Evolutionary conservation across 1,139 yeast genomes (phyloP).

Genomic region (Martiniozyma asiatica): DNA sequence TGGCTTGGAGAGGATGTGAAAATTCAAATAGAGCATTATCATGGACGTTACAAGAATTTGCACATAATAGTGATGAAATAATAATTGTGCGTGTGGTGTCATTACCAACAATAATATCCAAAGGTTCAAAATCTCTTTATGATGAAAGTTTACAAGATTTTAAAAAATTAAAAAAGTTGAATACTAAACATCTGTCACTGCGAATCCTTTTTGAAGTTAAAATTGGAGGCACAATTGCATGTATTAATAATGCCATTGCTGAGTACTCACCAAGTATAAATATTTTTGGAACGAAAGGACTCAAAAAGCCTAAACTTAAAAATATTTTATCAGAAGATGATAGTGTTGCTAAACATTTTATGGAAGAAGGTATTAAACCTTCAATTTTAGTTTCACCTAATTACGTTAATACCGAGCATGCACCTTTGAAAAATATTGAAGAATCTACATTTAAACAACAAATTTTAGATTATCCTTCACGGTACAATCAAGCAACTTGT

Average conservation of each 20-base stretch:
- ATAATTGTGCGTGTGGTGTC: slow-evolving; percentile 51
- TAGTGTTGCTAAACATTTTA: slow-evolving; percentile 47
- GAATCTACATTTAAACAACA: slow-evolving; percentile 4
- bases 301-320: slow-evolving; percentile 31
- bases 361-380: slow-evolving; percentile 58
- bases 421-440: background rate
- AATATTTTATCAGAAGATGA: slow-evolving; percentile 30
- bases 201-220: slow-evolving; percentile 43
- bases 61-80: slow-evolving; percentile 53
- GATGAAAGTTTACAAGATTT: slow-evolving; percentile 28
- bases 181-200: slow-evolving; percentile 31
- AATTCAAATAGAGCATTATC: slow-evolving; percentile 49
- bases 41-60: slow-evolving; percentile 57
- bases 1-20: slow-evolving; percentile 47
- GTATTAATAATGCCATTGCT: slow-evolving; percentile 40
- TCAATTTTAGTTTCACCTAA: slow-evolving; percentile 55
- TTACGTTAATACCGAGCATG: slow-evolving; percentile 23
- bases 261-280: slow-evolving; percentile 57
- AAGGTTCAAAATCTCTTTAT: slow-evolving; percentile 25
- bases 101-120: slow-evolving; percentile 25
- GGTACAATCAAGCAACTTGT: slow-evolving; percentile 8
- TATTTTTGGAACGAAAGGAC: slow-evolving; percentile 50
- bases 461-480: slow-evolving; percentile 9
- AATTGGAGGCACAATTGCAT: slow-evolving; percentile 48
- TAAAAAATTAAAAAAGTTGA: slow-evolving; percentile 33